Evolutionary conservation across 1,284 basidiomycete genomes (phyloP).

Genomic region (Cystobasidium slooffiae): DNA sequence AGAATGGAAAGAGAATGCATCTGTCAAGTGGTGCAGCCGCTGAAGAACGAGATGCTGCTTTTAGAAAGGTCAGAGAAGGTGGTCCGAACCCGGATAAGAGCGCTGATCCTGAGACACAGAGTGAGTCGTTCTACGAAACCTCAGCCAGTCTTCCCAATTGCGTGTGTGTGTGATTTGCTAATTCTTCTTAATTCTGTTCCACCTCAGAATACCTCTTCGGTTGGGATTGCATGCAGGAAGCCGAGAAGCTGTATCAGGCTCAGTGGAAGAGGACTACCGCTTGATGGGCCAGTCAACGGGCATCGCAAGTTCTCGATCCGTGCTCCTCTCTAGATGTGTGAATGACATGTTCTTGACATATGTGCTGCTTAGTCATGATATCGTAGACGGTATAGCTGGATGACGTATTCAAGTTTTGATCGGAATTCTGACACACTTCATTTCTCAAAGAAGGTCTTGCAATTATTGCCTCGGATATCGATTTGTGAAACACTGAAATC

Average conservation of each 20-base stretch:
- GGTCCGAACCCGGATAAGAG: slow-evolving; percentile 43
- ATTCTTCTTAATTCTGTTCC: slow-evolving; percentile 2
- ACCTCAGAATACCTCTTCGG: slow-evolving; percentile 37
- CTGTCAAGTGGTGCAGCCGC: slow-evolving; percentile 52
- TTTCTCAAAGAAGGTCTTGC: background rate
- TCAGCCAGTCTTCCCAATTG: background rate
- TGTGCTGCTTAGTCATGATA: too few species aligned
- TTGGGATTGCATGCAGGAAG: slow-evolving; percentile 38
- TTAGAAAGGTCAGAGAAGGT: slow-evolving; percentile 38
- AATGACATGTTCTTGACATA: too few species aligned
- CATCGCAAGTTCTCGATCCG: background rate
- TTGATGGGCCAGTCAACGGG: background rate
- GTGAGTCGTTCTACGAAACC: background rate
- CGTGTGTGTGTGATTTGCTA: background rate
- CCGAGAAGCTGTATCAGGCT: slow-evolving; percentile 37
- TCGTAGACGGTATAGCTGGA: background rate
- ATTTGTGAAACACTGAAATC: too few species aligned
- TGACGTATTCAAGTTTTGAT: slow-evolving; percentile 4
- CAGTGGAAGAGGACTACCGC: slow-evolving; percentile 18
- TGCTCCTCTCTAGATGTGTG: too few species aligned
- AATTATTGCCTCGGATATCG: background rate
- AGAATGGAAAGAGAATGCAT: slow-evolving; percentile 57
- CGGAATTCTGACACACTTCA: slow-evolving; percentile 4
- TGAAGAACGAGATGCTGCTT: slow-evolving; percentile 46
- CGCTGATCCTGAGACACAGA: slow-evolving; percentile 34